A percentile compares a stretch with the other conserved stretches of the same genome.
phyloP scores from a whole-genome alignment of 495 filamentous ascomycete genomes.

The Aspergillus leporis region DNA sequence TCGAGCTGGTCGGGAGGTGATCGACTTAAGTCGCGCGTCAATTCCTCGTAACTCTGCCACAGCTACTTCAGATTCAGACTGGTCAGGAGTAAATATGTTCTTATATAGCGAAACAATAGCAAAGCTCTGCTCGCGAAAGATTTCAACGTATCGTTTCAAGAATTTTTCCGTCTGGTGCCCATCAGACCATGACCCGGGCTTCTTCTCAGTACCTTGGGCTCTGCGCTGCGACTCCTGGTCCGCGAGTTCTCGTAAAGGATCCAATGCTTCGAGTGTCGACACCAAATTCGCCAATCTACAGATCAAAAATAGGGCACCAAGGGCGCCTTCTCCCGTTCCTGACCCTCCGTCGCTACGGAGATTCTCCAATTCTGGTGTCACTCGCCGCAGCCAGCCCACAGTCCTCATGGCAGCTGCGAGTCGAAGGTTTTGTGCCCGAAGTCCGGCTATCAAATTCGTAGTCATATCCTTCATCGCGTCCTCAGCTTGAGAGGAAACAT shows the following conservation, averaged over 20 bases:
- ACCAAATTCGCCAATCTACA: conserved; percentile 80
- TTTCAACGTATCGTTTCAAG: conserved; percentile 94
- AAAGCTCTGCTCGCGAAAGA: conserved; percentile 97
- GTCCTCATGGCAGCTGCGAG: conserved; percentile 89
- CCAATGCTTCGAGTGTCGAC: conserved; percentile 77
- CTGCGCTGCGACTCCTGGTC: conserved; percentile 74
- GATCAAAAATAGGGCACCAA: conserved; percentile 85
- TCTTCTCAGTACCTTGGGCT: conserved; percentile 25
- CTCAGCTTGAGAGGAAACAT: conserved; percentile 77
- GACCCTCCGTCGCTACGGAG: conserved; percentile 41
- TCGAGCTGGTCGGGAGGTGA: conserved; percentile 20
- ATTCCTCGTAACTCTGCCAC: conserved; percentile 33
- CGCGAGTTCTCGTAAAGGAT: conserved; percentile 83
- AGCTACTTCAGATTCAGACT: conserved; percentile 38
- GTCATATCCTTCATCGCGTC: conserved; percentile 89
- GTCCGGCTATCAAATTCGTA: conserved; percentile 73
- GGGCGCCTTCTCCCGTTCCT: conserved; percentile 55
- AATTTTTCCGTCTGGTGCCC: conserved; percentile 94
- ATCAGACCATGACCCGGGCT: conserved; percentile 51
- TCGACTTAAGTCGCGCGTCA: conserved; percentile 34
- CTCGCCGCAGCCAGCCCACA: conserved; percentile 85
- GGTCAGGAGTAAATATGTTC: conserved; percentile 73
- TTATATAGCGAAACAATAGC: conserved; percentile 90
- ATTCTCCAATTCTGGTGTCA: conserved; percentile 75
- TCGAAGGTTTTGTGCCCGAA: conserved; percentile 78